Evolutionary conservation across 805 yeast genomes (phyloP).

Genomic region (Candida jianshihensis): DNA sequence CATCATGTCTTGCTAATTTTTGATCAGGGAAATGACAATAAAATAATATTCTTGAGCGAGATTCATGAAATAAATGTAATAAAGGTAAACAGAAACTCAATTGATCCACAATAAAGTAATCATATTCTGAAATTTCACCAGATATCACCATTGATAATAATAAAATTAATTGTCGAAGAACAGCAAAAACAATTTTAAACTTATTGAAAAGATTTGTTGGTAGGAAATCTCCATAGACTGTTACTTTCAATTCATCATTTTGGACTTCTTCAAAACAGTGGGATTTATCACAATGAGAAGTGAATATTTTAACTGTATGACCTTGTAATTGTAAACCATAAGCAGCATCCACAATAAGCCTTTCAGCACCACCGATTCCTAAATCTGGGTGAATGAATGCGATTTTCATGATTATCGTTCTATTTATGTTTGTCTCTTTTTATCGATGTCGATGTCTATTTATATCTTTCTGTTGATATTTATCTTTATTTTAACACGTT

Average conservation of each 20-base stretch:
- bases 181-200: slow-evolving; percentile 77
- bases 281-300: slow-evolving; percentile 81
- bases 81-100: slow-evolving; percentile 79
- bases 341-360: slow-evolving; percentile 95
- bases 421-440: neutral
- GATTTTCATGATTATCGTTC: slow-evolving; percentile 35
- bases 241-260: slow-evolving; percentile 48
- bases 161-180: slow-evolving; percentile 71
- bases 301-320: slow-evolving; percentile 61
- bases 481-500: neutral
- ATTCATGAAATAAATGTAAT: slow-evolving; percentile 38
- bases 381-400: slow-evolving; percentile 94
- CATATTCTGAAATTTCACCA: slow-evolving; percentile 46
- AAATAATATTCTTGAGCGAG: slow-evolving; percentile 53
- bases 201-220: slow-evolving; percentile 66
- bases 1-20: slow-evolving; percentile 54
- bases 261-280: slow-evolving; percentile 92
- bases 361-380: slow-evolving; percentile 97
- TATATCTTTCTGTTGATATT: neutral
- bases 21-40: slow-evolving; percentile 98
- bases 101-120: slow-evolving; percentile 82
- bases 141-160: slow-evolving; percentile 37
- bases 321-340: slow-evolving; percentile 68
- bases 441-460: neutral
- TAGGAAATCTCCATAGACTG: slow-evolving; percentile 75